Percentiles rank a stretch among this genome's conserved stretches.
phyloP scores from a whole-genome alignment of 805 yeast genomes.

The Soucietia sequanensis region DNA sequence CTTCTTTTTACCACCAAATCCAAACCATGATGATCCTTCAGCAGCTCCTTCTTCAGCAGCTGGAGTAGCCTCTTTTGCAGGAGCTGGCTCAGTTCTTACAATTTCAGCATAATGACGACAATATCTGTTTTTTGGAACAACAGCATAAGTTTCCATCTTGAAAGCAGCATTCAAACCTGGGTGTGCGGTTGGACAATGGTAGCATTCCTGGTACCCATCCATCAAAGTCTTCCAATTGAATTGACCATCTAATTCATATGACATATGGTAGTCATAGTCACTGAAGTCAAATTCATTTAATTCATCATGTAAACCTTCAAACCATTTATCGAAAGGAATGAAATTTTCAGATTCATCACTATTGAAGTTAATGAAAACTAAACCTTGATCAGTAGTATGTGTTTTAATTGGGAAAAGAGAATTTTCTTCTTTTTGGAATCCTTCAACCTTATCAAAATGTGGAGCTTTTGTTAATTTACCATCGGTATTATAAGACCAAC shows the following conservation, averaged over 20 bases:
- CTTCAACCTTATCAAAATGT: slow-evolving; percentile 57
- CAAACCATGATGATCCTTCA: slow-evolving; percentile 51
- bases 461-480: slow-evolving; percentile 62
- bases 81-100: slow-evolving; percentile 30
- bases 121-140: slow-evolving; percentile 56
- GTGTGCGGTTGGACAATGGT: slow-evolving; percentile 68
- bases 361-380: slow-evolving; percentile 53
- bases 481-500: slow-evolving; percentile 65
- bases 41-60: slow-evolving; percentile 28
- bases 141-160: slow-evolving; percentile 64
- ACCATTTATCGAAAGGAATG: slow-evolving; percentile 53
- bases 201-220: slow-evolving; percentile 70
- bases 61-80: slow-evolving; percentile 25
- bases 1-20: slow-evolving; percentile 39
- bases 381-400: slow-evolving; percentile 55
- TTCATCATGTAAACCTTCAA: slow-evolving; percentile 48
- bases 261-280: slow-evolving; percentile 64
- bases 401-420: slow-evolving; percentile 54
- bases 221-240: slow-evolving; percentile 67
- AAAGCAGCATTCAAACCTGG: slow-evolving; percentile 59
- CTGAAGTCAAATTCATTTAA: slow-evolving; percentile 57
- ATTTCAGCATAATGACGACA: slow-evolving; percentile 63
- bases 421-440: slow-evolving; percentile 55
- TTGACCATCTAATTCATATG: slow-evolving; percentile 60
- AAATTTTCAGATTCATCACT: slow-evolving; percentile 41